Base-by-base conservation (phyloP, 2,329 filamentous ascomycete genomes). In the Ilyonectria destructans region DNA sequence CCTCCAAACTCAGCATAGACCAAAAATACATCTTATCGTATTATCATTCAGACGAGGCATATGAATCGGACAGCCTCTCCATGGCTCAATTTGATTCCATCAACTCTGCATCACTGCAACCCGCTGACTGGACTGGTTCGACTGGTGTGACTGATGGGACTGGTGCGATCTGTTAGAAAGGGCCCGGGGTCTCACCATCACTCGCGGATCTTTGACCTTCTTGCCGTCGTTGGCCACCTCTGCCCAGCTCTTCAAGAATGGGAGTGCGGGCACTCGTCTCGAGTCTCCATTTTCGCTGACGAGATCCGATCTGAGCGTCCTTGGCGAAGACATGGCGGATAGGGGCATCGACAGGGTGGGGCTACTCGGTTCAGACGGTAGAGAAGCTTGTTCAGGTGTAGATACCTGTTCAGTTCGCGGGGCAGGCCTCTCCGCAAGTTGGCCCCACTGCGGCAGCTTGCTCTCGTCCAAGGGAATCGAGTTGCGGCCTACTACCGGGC, bases 171-270 rank as follows among this genome's bases (percentile, higher is more conserved):
- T 69, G n/a, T 65, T 75, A 8, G 68, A 71, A 26, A 63, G 54
- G 15, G 74, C 69, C 10, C 69, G 67, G n/a, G 74, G 71, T 62
- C 72, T 65, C 48, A 57, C 49, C 66, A 66, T 56, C 9, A 66
- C 66, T 21, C 46, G 54, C 8, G 70, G 15, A 0, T 55, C 62
- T 43, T 29, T 69, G 31, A 13, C 66, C 35, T 23, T 69, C 61
- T 73, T 73, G 3, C 76, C 74, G n/a, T 74, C 68, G 15, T 73
- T 75, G 13, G 80, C 81, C 5, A 84, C 80, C 66, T 83, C 82
- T 10, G 82, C 82, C 82, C 82, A 84, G 61, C 82, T 84, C 75
- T 78, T 80, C 48, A 75, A 71, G 12, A n/a, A n/a, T n/a, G n/a
- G n/a, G n/a, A 83, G 64, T 4, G 80, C 74, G 12, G 82, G 81